Percentiles rank a stretch among this genome's conserved stretches.
These are phyloP conservation scores for Podaxis carcinomalis DNA, from an alignment of 768 basidiomycete species.

Conservation along the genomic window DNA sequence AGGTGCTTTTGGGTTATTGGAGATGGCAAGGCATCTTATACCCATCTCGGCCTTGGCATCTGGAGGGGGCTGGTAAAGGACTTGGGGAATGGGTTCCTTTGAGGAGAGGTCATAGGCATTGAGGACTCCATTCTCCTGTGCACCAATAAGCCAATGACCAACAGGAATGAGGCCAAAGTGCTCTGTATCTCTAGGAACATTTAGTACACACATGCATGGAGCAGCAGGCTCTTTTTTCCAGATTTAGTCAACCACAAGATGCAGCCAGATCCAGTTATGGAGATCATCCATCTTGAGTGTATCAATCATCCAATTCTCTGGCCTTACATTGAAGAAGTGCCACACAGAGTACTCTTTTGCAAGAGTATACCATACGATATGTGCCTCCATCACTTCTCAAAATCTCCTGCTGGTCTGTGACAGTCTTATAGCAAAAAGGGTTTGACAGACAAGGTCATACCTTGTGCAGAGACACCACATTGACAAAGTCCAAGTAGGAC, in stretches of 20 bases:
- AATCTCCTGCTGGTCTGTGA: neutral
- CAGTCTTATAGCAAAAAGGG: neutral
- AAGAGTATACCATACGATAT: neutral
- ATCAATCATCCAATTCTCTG: neutral
- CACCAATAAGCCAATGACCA: neutral
- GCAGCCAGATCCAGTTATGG: neutral
- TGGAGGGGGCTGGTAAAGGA: neutral
- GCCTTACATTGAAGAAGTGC: neutral
- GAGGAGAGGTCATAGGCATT: neutral
- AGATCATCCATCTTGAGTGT: neutral
- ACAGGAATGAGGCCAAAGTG: neutral
- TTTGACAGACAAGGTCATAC: neutral
- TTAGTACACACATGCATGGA: neutral
- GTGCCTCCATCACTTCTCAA: neutral
- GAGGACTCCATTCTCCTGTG: neutral
- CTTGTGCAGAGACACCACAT: neutral
- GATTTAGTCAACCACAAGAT: neutral
- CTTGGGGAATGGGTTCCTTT: neutral
- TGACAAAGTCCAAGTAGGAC: neutral
- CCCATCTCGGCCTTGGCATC: neutral
- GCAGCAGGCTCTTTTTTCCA: neutral
- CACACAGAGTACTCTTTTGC: neutral
- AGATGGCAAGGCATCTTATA: neutral
- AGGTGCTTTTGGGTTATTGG: neutral
- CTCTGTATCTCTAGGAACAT: neutral